phyloP scores from a whole-genome alignment of 176 grass and related monocot species.

The Chloris gayana region DNA sequence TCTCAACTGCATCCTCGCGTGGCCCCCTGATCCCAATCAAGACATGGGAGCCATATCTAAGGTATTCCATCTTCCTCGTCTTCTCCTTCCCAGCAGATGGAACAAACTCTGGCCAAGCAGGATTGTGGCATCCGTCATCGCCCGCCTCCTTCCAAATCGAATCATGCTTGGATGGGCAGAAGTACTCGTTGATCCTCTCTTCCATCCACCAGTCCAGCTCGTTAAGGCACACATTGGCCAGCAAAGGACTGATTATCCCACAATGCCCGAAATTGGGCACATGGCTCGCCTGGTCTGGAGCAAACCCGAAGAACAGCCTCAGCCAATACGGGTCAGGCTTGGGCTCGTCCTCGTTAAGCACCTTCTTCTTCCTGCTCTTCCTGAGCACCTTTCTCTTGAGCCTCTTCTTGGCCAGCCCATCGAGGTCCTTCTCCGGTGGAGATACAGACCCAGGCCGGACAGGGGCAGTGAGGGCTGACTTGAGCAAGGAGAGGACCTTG shows the following conservation, averaged over 20 bases:
- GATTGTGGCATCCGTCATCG: conserved; percentile 82
- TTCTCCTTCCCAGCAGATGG: conserved; percentile 65
- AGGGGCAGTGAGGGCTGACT: conserved; percentile 62
- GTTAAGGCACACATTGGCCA: conserved; percentile 79
- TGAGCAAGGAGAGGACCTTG: conserved; percentile 80
- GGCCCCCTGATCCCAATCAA: conserved; percentile 87
- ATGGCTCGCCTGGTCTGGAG: conserved; percentile 59
- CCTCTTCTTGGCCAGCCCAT: conserved; percentile 70
- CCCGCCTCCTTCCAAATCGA: conserved; percentile 70
- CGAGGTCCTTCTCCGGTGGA: conserved; percentile 39
- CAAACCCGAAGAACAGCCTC: conserved; percentile 81
- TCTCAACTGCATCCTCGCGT: conserved; percentile 73
- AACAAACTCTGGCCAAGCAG: conserved; percentile 96
- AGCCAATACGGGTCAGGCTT: conserved; percentile 95
- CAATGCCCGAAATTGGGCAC: conserved; percentile 75
- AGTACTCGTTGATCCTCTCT: conserved; percentile 76
- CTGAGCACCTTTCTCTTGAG: conserved; percentile 90
- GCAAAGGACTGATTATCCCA: conserved; percentile 84
- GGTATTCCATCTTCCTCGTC: conserved; percentile 87
- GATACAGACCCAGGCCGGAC: conserved; percentile 53
- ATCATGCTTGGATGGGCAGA: conserved; percentile 72
- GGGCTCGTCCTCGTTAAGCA: conserved; percentile 81
- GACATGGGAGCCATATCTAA: conserved; percentile 77
- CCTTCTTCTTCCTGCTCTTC: conserved; percentile 88
- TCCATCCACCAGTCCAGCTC: conserved; percentile 94